phyloP scores from a whole-genome alignment of 2,329 filamentous ascomycete species.

The Anthostomella pinea region DNA sequence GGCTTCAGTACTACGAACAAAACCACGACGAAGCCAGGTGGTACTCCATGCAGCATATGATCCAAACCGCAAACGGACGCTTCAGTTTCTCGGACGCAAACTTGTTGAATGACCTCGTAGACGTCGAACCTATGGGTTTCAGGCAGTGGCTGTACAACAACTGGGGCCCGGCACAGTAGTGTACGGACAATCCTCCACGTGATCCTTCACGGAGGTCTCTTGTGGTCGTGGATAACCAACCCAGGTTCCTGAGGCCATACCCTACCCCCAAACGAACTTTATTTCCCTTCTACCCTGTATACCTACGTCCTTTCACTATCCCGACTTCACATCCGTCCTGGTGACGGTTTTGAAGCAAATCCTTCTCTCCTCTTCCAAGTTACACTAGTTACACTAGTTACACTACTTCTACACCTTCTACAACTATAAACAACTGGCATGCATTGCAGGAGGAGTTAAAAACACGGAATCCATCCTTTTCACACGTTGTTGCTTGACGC shows the following conservation, averaged over 20 bases:
- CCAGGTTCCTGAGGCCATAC: too few species aligned
- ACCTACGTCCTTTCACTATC: too few species aligned
- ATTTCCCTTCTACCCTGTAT: background rate
- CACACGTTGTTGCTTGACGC: conserved; percentile 4
- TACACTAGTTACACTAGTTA: conserved; percentile 4
- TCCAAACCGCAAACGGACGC: conserved; percentile 65
- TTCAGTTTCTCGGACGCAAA: conserved; percentile 63
- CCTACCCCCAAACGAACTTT: too few species aligned
- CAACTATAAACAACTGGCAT: conserved; percentile 5
- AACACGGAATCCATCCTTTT: conserved; percentile 5
- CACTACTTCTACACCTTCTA: background rate
- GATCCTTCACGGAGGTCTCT: too few species aligned
- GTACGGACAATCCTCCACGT: background rate
- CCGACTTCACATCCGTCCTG: too few species aligned
- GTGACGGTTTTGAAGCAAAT: conserved; percentile 1
- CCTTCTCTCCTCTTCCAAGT: background rate
- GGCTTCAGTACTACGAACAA: conserved; percentile 42
- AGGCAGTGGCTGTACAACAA: conserved; percentile 51
- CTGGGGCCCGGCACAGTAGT: conserved; percentile 37
- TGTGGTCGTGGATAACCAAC: too few species aligned
- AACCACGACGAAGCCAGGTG: conserved; percentile 47
- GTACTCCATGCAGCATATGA: conserved; percentile 57
- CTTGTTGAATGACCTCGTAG: conserved; percentile 52
- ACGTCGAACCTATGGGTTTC: conserved; percentile 49
- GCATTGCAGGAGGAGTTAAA: conserved; percentile 9